A percentile compares a stretch with the other conserved stretches of the same genome.
Evolutionary conservation across 805 yeast genomes (phyloP).

Genomic region (Spathaspora gorwiae): DNA sequence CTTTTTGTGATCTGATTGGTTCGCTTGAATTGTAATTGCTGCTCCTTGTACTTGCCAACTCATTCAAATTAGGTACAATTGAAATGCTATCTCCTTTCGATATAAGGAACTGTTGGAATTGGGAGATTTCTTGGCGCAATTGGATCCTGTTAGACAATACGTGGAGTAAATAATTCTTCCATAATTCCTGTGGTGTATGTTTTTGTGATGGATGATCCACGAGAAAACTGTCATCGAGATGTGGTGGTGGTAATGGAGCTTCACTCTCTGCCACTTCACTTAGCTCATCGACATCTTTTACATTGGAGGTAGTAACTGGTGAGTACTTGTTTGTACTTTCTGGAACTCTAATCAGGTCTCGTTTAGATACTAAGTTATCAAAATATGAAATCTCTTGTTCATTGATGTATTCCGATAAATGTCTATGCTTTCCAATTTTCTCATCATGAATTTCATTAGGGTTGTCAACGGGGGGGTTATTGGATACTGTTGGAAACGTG

Average conservation of each 20-base stretch:
- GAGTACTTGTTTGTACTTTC: neutral
- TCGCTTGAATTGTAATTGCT: neutral
- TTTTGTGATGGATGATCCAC: neutral
- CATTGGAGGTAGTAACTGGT: neutral
- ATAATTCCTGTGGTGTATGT: slow-evolving; percentile 10
- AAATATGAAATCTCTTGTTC: slow-evolving; percentile 20
- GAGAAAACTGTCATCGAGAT: slow-evolving; percentile 6
- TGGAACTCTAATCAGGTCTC: neutral
- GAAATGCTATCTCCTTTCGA: slow-evolving; percentile 1
- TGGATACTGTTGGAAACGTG: slow-evolving; percentile 15
- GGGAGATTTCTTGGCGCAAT: slow-evolving; percentile 36
- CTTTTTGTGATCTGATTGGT: neutral
- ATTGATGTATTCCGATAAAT: slow-evolving; percentile 21
- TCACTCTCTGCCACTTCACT: slow-evolving; percentile 3
- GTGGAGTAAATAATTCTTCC: slow-evolving; percentile 32
- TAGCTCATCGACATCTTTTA: neutral
- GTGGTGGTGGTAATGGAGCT: slow-evolving; percentile 21
- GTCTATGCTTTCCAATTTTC: slow-evolving; percentile 13
- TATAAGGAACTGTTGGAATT: slow-evolving; percentile 23
- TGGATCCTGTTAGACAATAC: slow-evolving; percentile 36
- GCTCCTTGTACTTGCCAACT: neutral
- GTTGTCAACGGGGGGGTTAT: neutral
- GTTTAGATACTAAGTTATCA: neutral
- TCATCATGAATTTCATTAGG: neutral
- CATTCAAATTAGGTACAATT: neutral